These are phyloP conservation scores for Penicillium frequentans DNA, from an alignment of 2,329 filamentous ascomycete genomes.

Conservation along the genomic window DNA sequence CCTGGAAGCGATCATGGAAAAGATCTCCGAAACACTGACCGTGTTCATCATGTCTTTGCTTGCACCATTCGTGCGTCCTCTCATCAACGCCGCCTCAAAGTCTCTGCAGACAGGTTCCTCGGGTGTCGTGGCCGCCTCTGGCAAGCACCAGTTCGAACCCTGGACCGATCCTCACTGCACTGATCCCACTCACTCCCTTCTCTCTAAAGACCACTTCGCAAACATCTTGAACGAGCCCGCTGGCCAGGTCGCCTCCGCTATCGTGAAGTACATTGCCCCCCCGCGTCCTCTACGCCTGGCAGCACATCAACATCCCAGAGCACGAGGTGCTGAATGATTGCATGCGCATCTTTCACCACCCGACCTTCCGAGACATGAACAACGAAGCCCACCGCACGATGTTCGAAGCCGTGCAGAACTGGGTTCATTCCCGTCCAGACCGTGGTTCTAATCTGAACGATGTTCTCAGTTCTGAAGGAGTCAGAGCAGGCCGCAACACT, in stretches of 20 bases:
- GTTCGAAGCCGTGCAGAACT: slow-evolving; percentile 81
- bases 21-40: slow-evolving; percentile 89
- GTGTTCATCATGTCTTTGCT: slow-evolving; percentile 88
- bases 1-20: slow-evolving; percentile 84
- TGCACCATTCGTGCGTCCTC: slow-evolving; percentile 85
- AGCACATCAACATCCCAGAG: slow-evolving; percentile 78
- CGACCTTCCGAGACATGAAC: slow-evolving; percentile 71
- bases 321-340: slow-evolving; percentile 83
- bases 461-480: slow-evolving; percentile 78
- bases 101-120: slow-evolving; percentile 83
- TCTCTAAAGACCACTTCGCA: slow-evolving; percentile 82
- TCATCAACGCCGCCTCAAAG: slow-evolving; percentile 84
- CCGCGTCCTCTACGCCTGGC: slow-evolving; percentile 88
- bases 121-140: slow-evolving; percentile 65
- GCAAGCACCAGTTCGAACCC: slow-evolving; percentile 73
- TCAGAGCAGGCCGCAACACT: slow-evolving; percentile 74
- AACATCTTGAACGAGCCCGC: slow-evolving; percentile 76
- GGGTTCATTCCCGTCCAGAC: slow-evolving; percentile 70
- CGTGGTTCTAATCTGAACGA: slow-evolving; percentile 67
- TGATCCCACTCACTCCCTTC: slow-evolving; percentile 78
- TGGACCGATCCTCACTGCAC: slow-evolving; percentile 75
- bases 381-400: slow-evolving; percentile 83
- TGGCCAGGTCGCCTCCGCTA: slow-evolving; percentile 70
- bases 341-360: slow-evolving; percentile 84
- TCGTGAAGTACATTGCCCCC: slow-evolving; percentile 88